These are phyloP conservation scores for Gynandropsis gynandra DNA, from an alignment of 345 rosid genomes.

Conservation along the genomic window DNA sequence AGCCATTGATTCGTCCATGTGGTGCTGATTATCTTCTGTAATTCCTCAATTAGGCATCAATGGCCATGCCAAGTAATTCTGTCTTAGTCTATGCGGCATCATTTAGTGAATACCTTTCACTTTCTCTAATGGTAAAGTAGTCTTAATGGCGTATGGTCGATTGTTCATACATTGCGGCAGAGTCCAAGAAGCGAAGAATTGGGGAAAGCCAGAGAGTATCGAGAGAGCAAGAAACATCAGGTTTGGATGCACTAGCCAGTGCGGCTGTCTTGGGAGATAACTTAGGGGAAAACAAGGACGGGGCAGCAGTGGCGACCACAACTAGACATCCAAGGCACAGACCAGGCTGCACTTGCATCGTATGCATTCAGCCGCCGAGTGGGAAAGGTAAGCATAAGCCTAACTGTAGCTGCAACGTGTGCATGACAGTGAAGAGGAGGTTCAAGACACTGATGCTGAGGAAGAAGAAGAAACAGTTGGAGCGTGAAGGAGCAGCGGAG, in stretches of 20 bases:
- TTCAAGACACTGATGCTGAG: conserved; percentile 86
- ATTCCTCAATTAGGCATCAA: too few relatives aligned
- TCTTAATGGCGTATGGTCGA: too few relatives aligned
- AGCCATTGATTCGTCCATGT: too few relatives aligned
- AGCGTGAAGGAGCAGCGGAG: conserved; percentile 43
- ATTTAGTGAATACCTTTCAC: not conserved
- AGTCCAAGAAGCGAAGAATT: conserved; percentile 47
- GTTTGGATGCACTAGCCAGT: conserved; percentile 80
- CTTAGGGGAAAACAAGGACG: conserved; percentile 35
- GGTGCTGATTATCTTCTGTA: too few relatives aligned
- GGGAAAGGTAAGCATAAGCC: conserved; percentile 90
- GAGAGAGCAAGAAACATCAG: conserved; percentile 43
- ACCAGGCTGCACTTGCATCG: conserved; percentile 90
- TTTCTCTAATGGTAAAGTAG: too few relatives aligned
- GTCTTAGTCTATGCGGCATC: not conserved
- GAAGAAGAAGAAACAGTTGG: conserved; percentile 75
- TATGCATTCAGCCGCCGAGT: conserved; percentile 98
- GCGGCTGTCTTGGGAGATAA: conserved; percentile 70
- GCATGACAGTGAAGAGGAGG: conserved; percentile 90
- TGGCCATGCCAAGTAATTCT: too few relatives aligned
- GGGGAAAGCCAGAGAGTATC: conserved; percentile 32
- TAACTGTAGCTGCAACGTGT: conserved; percentile 69
- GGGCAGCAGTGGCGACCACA: conserved; percentile 60
- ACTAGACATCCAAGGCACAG: conserved; percentile 96
- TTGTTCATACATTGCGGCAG: conserved; percentile 35